Base-by-base conservation (phyloP, 129 eudicot genomes). In the Arctium lappa region DNA sequence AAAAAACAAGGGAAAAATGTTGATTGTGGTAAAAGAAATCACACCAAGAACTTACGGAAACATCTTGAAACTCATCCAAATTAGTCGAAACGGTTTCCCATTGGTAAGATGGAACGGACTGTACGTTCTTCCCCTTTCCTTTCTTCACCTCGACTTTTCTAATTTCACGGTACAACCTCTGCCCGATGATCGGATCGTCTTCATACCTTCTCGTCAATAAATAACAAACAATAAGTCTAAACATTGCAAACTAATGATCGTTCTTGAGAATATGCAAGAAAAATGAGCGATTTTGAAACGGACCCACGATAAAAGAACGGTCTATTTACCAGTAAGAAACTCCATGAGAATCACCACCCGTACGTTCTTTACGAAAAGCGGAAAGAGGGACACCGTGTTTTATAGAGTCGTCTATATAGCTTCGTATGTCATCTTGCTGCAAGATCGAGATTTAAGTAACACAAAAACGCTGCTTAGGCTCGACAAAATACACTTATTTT, bases 341-440 rank as follows among this genome's bases (percentile, higher is more conserved):
- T 69, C 99, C 99, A 86, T 88, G 89, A 69, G 99, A 93, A 87
- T 96, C 98, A 76, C 99, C 99, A 50, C 98, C 99, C 37, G 93
- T 80, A 69, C 98, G 97, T 75, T 91, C 95, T 87, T 96, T 96
- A 71, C 99, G 97, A 82, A 96, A 93, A 87, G 87, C 88, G 65
- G 99, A 93, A 50, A 90, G 94, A 34, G 91, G 93, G 84, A 88
- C 89, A 62, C 97, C 98, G 13, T 90, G 90, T 88, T 93, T 96
- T 60, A 96, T 78, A n/a, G 97, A 90, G 77, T 90, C 88, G 39
- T 96, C 99, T 70, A 96, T 96, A 80, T 90, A 96, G 92, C 88
- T 88, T 75, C 96, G 80, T 72, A 96, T 93, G 79, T 96, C 99
- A 82, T 93, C 99, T 93, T 96, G 99, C 99, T 96, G 98, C 86